These are phyloP conservation scores for Chlorella vulgaris DNA, from an alignment of 139 green algal genomes.

Conservation along the genomic window DNA sequence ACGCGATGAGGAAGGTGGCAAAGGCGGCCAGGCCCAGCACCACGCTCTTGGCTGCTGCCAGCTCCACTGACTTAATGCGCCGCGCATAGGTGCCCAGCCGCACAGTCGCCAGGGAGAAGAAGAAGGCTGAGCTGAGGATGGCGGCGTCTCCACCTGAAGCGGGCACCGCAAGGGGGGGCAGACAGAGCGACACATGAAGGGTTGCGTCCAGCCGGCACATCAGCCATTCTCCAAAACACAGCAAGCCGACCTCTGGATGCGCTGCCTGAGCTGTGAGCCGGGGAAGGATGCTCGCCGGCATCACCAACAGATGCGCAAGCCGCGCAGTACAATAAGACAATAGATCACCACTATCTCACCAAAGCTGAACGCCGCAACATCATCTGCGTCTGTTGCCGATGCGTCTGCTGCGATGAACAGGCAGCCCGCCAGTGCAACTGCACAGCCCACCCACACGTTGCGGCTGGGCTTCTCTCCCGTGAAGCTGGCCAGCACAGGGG, in stretches of 20 bases:
- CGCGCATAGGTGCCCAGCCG: constrained; percentile 41
- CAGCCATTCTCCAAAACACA: too few species aligned
- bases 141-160: constrained; percentile 22
- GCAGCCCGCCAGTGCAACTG: constrained; percentile 40
- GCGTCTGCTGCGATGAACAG: constrained; percentile 35
- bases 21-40: constrained; percentile 31
- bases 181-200: too few species aligned
- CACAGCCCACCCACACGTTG: constrained; percentile 35
- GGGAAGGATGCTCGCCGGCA: too few species aligned
- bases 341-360: too few species aligned
- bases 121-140: constrained; percentile 40
- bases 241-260: too few species aligned
- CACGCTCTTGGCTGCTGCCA: constrained; percentile 41
- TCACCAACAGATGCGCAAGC: too few species aligned
- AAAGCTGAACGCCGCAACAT: background rate
- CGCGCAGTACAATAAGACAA: too few species aligned
- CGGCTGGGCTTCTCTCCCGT: constrained; percentile 4
- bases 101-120: constrained; percentile 50
- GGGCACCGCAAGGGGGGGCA: too few species aligned
- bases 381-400: background rate
- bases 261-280: too few species aligned
- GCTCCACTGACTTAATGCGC: constrained; percentile 27
- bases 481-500: constrained; percentile 34
- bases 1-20: background rate
- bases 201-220: too few species aligned